Evolutionary conservation across 441 rosid species (phyloP), one percentile per base, ranked within the genome.

Genomic region (Gossypium lobatum): DNA sequence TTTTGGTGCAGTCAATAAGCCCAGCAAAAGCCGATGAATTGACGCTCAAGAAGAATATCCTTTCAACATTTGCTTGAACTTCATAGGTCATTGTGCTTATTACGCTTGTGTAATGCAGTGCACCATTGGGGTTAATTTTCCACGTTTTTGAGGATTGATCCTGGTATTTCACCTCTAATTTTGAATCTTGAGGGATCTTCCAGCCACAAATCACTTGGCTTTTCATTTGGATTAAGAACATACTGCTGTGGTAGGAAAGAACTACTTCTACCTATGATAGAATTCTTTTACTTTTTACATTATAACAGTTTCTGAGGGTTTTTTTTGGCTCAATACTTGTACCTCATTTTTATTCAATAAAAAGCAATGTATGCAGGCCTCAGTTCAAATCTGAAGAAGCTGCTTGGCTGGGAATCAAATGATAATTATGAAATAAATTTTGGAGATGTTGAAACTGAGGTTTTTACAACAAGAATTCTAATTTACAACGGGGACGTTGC

Each of bases 21-120:
- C 81, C 95, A 23, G 84, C 79, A 9, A 95, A 95, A 85, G 97
- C 91, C 17, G 99, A 95, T 46, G 98, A 93, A 69, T 88, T 95
- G 78, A 88, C 89, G 37, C 74, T 93, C 65, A 95, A 93, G 93
- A 93, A 84, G 82, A 95, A 93, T 72, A 85, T 93, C 75, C 82
- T 95, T 17, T 76, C 83, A 18, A 55, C 93, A 61, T 95, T 91
- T 71, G 88, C 84, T 74, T 89, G 78, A 86, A 76, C 52, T 26
- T n/a, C 37, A 3, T 2, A 70, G 62, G 17, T 73, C 39, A 7
- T n/a, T 48, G 9, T 2, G 42, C 60, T 42, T 37, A 23, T 52
- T 60, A 2, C 21, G 11, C 62, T 53, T 26, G 16, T 62, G 68
- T 53, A 53, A 53, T 17, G 58, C 14, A 9, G 7, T 3, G 53